phyloP scores from a whole-genome alignment of 1,284 basidiomycete genomes.

The Puccinia polysora region DNA sequence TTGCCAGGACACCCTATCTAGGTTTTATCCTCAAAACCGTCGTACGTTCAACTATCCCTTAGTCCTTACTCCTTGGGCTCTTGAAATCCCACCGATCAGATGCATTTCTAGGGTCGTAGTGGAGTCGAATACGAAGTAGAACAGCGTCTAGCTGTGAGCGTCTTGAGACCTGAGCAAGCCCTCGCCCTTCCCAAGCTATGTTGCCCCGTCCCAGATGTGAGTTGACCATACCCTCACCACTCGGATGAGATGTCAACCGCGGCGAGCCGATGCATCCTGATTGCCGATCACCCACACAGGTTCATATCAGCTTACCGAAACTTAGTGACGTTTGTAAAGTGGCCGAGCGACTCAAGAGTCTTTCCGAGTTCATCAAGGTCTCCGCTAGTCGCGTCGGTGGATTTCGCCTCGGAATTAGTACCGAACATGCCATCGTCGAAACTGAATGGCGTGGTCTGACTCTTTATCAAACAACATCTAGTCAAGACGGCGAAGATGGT shows the following conservation, averaged over 20 bases:
- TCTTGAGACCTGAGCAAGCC: slow-evolving; percentile 69
- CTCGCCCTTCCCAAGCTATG: slow-evolving; percentile 70
- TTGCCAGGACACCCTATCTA: slow-evolving; percentile 9
- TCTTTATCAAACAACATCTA: not conserved
- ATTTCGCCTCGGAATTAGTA: slow-evolving; percentile 44
- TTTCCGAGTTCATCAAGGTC: slow-evolving; percentile 70
- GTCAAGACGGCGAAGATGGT: slow-evolving; percentile 5
- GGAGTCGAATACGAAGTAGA: slow-evolving; percentile 38
- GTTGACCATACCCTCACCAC: slow-evolving; percentile 49
- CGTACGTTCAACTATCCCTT: not conserved
- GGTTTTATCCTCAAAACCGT: slow-evolving; percentile 22
- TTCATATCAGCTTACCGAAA: slow-evolving; percentile 74
- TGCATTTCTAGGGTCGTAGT: slow-evolving; percentile 14
- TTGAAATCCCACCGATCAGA: not conserved
- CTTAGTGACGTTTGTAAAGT: slow-evolving; percentile 72
- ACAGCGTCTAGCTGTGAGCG: slow-evolving; percentile 57
- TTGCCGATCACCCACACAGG: slow-evolving; percentile 57
- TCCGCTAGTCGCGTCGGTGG: slow-evolving; percentile 62
- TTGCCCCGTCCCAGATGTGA: slow-evolving; percentile 80
- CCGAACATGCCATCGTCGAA: slow-evolving; percentile 48
- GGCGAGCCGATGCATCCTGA: slow-evolving; percentile 2
- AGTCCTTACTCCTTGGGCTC: not conserved
- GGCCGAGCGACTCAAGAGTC: slow-evolving; percentile 67
- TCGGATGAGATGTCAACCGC: too few relatives aligned
- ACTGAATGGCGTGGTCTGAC: slow-evolving; percentile 38